Evolutionary conservation across 495 filamentous ascomycete species (phyloP).

Genomic region (Podospora conica): DNA sequence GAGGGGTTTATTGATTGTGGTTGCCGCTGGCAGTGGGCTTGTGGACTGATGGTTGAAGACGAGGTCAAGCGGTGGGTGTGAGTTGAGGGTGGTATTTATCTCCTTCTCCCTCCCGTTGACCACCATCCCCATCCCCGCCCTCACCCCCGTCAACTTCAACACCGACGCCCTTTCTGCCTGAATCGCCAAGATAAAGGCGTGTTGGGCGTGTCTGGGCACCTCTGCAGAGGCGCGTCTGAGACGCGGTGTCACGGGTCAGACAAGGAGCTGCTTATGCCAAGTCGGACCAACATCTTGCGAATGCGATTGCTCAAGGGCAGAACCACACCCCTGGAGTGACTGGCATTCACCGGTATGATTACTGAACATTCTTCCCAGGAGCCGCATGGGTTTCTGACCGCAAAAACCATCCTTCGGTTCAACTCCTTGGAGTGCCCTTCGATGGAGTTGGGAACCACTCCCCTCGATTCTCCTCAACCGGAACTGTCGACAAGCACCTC

Average conservation of each 20-base stretch:
- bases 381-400: too few species aligned
- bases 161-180: not conserved
- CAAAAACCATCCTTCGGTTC: not conserved
- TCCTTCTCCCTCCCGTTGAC: not conserved
- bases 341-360: not conserved
- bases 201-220: not conserved
- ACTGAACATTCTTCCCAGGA: not conserved
- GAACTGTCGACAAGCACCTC: not conserved
- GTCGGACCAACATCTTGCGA: not conserved
- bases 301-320: not conserved
- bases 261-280: slow-evolving; percentile 1
- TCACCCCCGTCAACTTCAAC: not conserved
- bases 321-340: not conserved
- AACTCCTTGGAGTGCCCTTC: not conserved
- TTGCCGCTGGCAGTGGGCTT: not conserved
- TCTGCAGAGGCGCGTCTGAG: slow-evolving; percentile 5
- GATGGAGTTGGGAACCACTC: not conserved
- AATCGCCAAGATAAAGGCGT: slow-evolving; percentile 2
- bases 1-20: not conserved
- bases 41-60: not conserved
- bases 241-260: slow-evolving; percentile 5
- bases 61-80: not conserved
- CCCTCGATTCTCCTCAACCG: not conserved
- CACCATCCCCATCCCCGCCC: not conserved
- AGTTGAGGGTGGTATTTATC: not conserved